Evolutionary conservation across 148 eudicot species (phyloP).

Genomic region (Hydrangea macrophylla): DNA sequence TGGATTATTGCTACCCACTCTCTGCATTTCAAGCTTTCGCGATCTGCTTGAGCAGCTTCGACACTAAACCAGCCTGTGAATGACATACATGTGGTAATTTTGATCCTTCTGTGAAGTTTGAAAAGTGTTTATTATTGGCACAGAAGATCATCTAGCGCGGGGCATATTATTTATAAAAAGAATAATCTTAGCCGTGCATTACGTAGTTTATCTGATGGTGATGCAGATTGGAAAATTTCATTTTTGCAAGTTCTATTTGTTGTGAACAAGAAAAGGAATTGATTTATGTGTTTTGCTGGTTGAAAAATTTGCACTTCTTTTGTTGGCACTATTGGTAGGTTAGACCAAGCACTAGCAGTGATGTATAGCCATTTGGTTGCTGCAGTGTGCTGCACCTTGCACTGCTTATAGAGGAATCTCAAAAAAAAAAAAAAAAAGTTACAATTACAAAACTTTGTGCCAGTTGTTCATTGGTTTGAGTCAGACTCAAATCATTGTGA

Average conservation of each 20-base stretch:
- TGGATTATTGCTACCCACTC: slow-evolving; percentile 89
- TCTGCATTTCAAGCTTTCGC: slow-evolving; percentile 94
- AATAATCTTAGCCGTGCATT: neutral
- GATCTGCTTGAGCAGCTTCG: slow-evolving; percentile 89
- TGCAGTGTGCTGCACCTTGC: neutral
- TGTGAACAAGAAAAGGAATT: too few relatives aligned
- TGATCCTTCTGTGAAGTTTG: slow-evolving; percentile 6
- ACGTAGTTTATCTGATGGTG: neutral
- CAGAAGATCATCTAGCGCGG: slow-evolving; percentile 17
- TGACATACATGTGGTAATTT: slow-evolving; percentile 18
- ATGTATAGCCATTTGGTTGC: neutral
- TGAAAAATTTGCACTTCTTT: neutral
- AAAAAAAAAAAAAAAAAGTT: too few relatives aligned
- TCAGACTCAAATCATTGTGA: too few relatives aligned
- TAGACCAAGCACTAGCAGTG: neutral
- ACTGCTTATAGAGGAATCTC: too few relatives aligned
- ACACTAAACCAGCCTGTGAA: slow-evolving; percentile 92
- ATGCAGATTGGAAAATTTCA: neutral
- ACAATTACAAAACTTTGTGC: too few relatives aligned
- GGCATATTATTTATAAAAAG: neutral
- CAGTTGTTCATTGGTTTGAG: too few relatives aligned
- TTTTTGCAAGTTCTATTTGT: too few relatives aligned
- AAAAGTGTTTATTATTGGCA: neutral
- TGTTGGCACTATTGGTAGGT: neutral
- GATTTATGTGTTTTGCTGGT: neutral